phyloP scores from a whole-genome alignment of 83 land plant genomes.

The Thuja plicata region DNA sequence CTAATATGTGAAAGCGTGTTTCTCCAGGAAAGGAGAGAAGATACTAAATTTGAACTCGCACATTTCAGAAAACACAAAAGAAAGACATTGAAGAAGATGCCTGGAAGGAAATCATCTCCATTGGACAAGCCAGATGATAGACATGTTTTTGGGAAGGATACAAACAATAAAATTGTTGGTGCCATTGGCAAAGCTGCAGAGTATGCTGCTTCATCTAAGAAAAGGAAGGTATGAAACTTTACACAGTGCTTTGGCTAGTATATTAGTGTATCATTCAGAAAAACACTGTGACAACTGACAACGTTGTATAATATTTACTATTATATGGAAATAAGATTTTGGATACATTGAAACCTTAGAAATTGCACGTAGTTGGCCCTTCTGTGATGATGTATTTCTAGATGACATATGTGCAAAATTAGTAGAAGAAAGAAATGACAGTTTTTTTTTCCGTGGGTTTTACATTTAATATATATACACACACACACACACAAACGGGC shows the following conservation, averaged over 20 bases:
- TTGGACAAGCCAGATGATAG: conserved; percentile 71
- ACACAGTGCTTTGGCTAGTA: neutral
- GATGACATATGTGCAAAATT: too few relatives aligned
- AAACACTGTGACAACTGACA: neutral
- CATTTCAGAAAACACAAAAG: conserved; percentile 85
- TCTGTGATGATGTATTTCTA: too few relatives aligned
- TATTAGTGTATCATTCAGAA: neutral
- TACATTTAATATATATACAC: too few relatives aligned
- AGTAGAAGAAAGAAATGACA: too few relatives aligned
- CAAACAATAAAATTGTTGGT: conserved; percentile 67
- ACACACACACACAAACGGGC: too few relatives aligned
- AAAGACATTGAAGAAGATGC: conserved; percentile 60
- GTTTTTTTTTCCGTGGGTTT: too few relatives aligned
- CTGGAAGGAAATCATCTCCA: conserved; percentile 43
- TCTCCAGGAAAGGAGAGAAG: conserved; percentile 85
- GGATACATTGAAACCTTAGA: neutral
- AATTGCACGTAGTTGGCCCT: too few relatives aligned
- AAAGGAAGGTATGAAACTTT: conserved; percentile 50
- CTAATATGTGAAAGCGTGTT: neutral
- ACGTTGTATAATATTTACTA: neutral
- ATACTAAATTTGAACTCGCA: conserved; percentile 66
- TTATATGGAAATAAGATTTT: neutral
- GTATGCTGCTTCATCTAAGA: conserved; percentile 67
- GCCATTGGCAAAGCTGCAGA: conserved; percentile 79
- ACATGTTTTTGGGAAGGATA: conserved; percentile 80